Evolutionary conservation across 2,329 filamentous ascomycete genomes (phyloP), one percentile per base, ranked within the genome.

Genomic region (Hymenoscyphus salicellus): DNA sequence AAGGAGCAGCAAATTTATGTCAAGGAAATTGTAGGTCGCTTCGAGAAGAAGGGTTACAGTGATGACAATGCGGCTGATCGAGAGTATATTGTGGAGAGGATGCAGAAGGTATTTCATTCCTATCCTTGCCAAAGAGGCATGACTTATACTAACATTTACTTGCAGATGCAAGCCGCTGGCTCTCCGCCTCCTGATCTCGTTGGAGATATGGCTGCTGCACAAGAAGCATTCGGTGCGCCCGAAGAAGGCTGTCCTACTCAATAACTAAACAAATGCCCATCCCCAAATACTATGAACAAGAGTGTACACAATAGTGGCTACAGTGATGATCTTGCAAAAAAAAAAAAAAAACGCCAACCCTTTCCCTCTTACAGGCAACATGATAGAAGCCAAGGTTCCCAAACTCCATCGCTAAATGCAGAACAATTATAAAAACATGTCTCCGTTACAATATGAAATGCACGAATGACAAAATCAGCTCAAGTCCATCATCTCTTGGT

Each of bases 151-250:
- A 63, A 72, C 63, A 23, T 38, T 64, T 56, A 56, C 43, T 60
- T 62, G 64, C 74, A 97, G 94, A 99, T 99, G 95, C 95, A 99
- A 93, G 89, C 89, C 60, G 90, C 90, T 66, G 95, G 95, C 10
- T 93, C 91, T 23, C 95, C 95, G 55, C 95, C 95, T 0, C 84
- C 91, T 43, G 95, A 98, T 77, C 81, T 99, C 20, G 90, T 99
- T 17, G 94, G 93, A 63, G 92, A 97, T 75, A 90, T 96, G 86
- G 88, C 89, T 63, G 90, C 90, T 59, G 90, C 91, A 20, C 91
- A 94, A 74, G 91, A 94, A 69, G 85, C 84, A 6, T 81, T 89
- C 64, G 84, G 82, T 52, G 82, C 79, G 38, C 81, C 84, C 30
- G 86, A 89, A 69, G 86, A 89, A 71, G 81, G 84, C 30, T 89